Base-by-base conservation (phyloP, 768 basidiomycete genomes). In the Tubosaeta sp. region DNA sequence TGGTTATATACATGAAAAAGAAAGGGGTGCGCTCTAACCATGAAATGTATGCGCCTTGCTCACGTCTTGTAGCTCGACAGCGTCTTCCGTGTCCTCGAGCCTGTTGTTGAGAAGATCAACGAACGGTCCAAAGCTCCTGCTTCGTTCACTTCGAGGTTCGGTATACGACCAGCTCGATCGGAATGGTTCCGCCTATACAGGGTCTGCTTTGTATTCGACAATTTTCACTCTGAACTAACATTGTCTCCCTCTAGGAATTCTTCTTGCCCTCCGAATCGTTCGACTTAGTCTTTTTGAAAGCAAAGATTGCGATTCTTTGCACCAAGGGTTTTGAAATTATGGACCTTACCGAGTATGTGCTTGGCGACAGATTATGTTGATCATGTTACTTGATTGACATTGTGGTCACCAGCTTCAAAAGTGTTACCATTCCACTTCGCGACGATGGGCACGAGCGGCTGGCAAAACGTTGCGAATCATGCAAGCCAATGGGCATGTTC, bases 251-350 rank as follows among this genome's bases (percentile, higher is more conserved):
- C n/a, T 43, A 81, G 78, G 91, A 95, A 71, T 95, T 94, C 72
- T 95, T 91, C 81, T 70, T 95, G 45, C 92, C 91, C 2, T 92
- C 89, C 0, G 93, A 97, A 65, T 86, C 94, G 0, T 91, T 84
- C 57, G 89, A 92, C 64, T 75, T 97, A 39, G 84, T 93, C 55
- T 98, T 97, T 79, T 74, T 97, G 51, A 94, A 95, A 66, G 88
- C 89, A 9, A 90, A 88, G 71, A 88, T 99, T 56, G 94, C 90
- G 4, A 89, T 99, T 51, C 79, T 97, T 27, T 95, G 95, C 60
- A 85, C 89, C 0, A 91, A 91, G 64, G 94, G 95, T 37, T 97
- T 97, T 61, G 95, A 97, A 69, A 95, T 97, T 61, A 97, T 98
- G 89, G 92, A 97, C 60, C 78, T 97, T 38, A 83, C 84, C 22